phyloP scores from a whole-genome alignment of 306 rosid genomes.

The Castanospermum australe region DNA sequence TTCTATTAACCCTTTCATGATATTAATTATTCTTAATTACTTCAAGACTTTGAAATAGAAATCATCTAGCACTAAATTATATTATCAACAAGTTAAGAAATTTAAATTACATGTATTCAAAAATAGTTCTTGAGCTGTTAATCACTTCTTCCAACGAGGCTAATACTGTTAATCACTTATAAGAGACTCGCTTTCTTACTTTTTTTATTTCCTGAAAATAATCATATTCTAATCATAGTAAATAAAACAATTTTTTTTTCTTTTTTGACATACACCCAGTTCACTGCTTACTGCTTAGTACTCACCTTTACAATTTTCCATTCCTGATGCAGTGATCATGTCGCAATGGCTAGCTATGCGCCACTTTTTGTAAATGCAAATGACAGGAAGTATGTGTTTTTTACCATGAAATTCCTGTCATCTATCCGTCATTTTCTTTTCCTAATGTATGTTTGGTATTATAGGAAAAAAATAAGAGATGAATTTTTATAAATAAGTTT shows the following conservation, averaged over 20 bases:
- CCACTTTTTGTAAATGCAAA: constrained; percentile 77
- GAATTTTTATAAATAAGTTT: too few relatives aligned
- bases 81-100: neutral
- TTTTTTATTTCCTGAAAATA: neutral
- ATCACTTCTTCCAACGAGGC: neutral
- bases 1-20: neutral
- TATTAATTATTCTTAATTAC: neutral
- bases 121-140: neutral
- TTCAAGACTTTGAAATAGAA: neutral
- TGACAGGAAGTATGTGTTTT: constrained; percentile 53
- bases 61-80: neutral
- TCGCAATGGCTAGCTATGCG: constrained; percentile 83
- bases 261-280: neutral
- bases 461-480: too few relatives aligned
- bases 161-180: too few relatives aligned
- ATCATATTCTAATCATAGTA: neutral
- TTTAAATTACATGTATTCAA: neutral
- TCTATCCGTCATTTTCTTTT: neutral
- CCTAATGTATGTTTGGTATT: neutral
- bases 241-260: too few relatives aligned
- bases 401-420: neutral
- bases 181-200: too few relatives aligned
- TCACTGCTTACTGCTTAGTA: neutral
- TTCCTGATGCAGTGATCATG: constrained; percentile 65
- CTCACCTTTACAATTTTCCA: constrained; percentile 6